Percentiles rank a stretch among this genome's conserved stretches.
Evolutionary conservation across 2,329 filamentous ascomycete species (phyloP).

Genomic region (Fusarium sp.): DNA sequence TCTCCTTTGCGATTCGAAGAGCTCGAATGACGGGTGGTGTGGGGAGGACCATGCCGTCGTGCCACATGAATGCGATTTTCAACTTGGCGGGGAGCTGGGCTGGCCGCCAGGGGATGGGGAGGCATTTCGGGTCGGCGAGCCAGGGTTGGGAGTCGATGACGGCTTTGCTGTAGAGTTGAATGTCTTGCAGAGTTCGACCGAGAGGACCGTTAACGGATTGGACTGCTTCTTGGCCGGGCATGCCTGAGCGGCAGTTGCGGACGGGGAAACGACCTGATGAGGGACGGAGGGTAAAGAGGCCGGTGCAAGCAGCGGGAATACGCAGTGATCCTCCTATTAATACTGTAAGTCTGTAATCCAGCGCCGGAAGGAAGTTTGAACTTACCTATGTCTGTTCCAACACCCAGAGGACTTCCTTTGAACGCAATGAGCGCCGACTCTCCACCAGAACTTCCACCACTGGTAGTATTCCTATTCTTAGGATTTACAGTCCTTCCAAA

Average conservation of each 20-base stretch:
- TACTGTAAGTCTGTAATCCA: neutral
- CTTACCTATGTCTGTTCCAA: constrained; percentile 71
- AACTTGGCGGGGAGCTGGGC: constrained; percentile 55
- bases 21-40: constrained; percentile 74
- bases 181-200: constrained; percentile 65
- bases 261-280: constrained; percentile 72
- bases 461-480: constrained; percentile 67
- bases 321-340: constrained; percentile 63
- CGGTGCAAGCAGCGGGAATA: constrained; percentile 66
- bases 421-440: constrained; percentile 73
- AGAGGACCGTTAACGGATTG: constrained; percentile 73
- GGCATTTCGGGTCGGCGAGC: constrained; percentile 66
- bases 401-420: constrained; percentile 68
- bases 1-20: constrained; percentile 58
- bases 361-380: rapidly evolving
- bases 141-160: constrained; percentile 67
- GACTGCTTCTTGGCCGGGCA: constrained; percentile 74
- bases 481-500: constrained; percentile 74
- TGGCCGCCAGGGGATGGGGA: constrained; percentile 68
- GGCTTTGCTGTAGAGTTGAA: constrained; percentile 65
- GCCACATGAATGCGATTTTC: constrained; percentile 71
- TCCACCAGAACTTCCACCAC: constrained; percentile 75
- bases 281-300: constrained; percentile 67
- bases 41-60: constrained; percentile 73
- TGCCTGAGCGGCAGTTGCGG: constrained; percentile 63